Percentiles rank a stretch among this genome's conserved stretches.
Evolutionary conservation across 441 rosid genomes (phyloP).

Genomic region (Syzygium malaccense): DNA sequence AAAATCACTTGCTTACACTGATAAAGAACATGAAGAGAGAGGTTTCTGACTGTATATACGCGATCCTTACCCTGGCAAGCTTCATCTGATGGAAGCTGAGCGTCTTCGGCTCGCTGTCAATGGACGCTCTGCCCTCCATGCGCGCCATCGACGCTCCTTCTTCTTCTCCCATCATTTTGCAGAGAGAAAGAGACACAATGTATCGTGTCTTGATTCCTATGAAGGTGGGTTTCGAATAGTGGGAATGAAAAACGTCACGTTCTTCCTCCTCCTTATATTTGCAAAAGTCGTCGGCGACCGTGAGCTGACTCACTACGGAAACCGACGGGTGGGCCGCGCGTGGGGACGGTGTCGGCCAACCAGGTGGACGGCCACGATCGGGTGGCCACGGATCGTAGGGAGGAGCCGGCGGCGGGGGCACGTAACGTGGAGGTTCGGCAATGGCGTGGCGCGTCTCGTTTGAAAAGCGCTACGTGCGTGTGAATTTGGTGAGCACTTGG

Average conservation of each 20-base stretch:
- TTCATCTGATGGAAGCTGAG: conserved; percentile 3
- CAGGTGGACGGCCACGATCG: neutral
- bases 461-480: neutral
- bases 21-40: neutral
- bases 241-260: accelerated
- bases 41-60: neutral
- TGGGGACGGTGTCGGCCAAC: neutral
- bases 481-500: neutral
- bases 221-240: neutral
- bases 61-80: neutral
- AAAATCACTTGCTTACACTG: neutral
- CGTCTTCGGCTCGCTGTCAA: conserved; percentile 6
- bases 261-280: neutral
- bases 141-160: neutral
- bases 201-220: neutral
- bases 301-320: neutral
- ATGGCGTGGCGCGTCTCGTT: neutral
- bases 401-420: neutral
- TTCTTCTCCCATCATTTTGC: neutral
- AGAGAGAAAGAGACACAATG: neutral
- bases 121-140: neutral
- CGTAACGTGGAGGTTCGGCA: neutral
- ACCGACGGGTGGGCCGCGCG: neutral
- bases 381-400: neutral
- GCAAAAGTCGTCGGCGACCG: neutral